A percentile compares a stretch with the other conserved stretches of the same genome.
These are phyloP conservation scores for Coleophoma crateriformis DNA, from an alignment of 2,329 filamentous ascomycete genomes.

Conservation along the genomic window DNA sequence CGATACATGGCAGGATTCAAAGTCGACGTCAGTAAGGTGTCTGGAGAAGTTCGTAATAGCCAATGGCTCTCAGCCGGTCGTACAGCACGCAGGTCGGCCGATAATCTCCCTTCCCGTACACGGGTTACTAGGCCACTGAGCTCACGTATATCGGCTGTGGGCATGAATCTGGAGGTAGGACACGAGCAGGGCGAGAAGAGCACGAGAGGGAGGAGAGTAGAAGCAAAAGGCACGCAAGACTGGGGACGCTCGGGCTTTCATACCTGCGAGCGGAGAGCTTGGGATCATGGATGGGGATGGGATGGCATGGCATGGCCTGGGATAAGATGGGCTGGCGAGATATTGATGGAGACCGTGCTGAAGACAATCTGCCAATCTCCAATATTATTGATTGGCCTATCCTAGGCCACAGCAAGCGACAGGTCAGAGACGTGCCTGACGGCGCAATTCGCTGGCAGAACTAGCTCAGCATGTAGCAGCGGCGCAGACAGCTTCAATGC, in stretches of 20 bases:
- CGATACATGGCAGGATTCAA: background rate
- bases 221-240: background rate
- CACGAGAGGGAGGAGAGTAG: background rate
- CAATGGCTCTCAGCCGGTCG: too few species aligned
- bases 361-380: constrained; percentile 1
- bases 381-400: constrained; percentile 1
- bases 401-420: background rate
- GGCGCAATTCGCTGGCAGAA: background rate
- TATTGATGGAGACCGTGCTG: background rate
- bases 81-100: too few species aligned
- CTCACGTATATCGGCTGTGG: too few species aligned
- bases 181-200: background rate
- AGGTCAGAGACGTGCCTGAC: background rate
- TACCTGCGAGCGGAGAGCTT: background rate
- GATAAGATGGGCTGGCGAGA: background rate
- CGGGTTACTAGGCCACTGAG: too few species aligned
- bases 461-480: background rate
- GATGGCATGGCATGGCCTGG: too few species aligned
- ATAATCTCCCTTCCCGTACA: too few species aligned
- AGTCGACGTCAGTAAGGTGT: background rate
- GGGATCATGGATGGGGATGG: too few species aligned
- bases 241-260: constrained; percentile 1
- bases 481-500: too few species aligned
- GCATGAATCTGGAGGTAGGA: background rate
- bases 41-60: too few species aligned